These are phyloP conservation scores for Sarcomyxa edulis DNA, from an alignment of 768 basidiomycete species.

Conservation along the genomic window DNA sequence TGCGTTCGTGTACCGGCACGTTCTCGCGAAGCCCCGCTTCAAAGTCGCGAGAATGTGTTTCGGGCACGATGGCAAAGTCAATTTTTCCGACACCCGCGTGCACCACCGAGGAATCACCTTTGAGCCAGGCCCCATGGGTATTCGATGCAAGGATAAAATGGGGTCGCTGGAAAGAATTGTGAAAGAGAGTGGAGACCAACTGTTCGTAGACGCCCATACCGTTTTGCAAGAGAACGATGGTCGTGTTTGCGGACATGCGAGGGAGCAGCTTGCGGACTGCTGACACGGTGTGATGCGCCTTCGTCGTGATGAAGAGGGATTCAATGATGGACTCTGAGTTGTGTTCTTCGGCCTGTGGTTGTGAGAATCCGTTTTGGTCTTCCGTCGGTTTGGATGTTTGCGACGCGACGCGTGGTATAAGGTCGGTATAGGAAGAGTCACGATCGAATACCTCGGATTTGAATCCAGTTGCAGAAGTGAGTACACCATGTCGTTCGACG, in stretches of 20 bases:
- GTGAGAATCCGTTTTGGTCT: too few relatives aligned
- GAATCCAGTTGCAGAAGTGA: constrained; percentile 38
- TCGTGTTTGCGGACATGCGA: constrained; percentile 61
- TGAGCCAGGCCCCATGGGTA: constrained; percentile 72
- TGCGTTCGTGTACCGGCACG: constrained; percentile 29
- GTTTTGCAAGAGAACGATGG: constrained; percentile 91
- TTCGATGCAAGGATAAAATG: constrained; percentile 83
- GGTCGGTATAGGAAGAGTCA: constrained; percentile 8
- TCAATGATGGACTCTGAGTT: constrained; percentile 45
- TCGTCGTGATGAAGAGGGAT: constrained; percentile 79
- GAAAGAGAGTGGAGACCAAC: constrained; percentile 63
- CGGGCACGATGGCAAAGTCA: constrained; percentile 47
- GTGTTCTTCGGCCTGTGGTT: constrained; percentile 5
- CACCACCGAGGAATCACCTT: constrained; percentile 46
- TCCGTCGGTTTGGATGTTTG: neutral
- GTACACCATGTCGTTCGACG: constrained; percentile 46
- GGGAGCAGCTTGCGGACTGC: constrained; percentile 56
- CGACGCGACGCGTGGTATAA: neutral
- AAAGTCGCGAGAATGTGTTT: constrained; percentile 45
- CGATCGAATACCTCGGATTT: constrained; percentile 43
- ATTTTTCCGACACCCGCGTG: constrained; percentile 70
- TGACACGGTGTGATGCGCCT: constrained; percentile 59
- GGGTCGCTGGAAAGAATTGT: constrained; percentile 67
- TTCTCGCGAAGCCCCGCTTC: constrained; percentile 45
- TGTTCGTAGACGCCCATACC: constrained; percentile 91